These are phyloP conservation scores for Xylariaceae sp. DNA, from an alignment of 2,329 filamentous ascomycete species.

Conservation along the genomic window DNA sequence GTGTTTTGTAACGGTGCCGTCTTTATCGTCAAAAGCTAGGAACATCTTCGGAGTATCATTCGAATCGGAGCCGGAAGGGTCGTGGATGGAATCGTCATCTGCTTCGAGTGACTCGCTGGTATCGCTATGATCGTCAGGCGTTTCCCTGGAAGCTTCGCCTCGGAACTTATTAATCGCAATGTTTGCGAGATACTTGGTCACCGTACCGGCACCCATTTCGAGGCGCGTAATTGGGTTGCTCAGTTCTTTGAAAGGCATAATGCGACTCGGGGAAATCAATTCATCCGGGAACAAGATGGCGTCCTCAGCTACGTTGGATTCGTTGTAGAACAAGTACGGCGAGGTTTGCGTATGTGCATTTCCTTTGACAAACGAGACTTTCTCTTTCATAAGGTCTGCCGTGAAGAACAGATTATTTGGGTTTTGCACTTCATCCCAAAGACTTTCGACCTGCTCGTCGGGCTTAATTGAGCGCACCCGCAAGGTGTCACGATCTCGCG, in stretches of 20 bases:
- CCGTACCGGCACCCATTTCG: slow-evolving; percentile 20
- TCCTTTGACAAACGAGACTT: neutral
- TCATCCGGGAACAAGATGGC: slow-evolving; percentile 27
- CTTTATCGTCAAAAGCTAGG: slow-evolving; percentile 5
- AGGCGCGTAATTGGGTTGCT: slow-evolving; percentile 27
- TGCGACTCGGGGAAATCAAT: slow-evolving; percentile 16
- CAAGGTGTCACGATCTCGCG: slow-evolving; percentile 26
- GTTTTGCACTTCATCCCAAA: slow-evolving; percentile 28
- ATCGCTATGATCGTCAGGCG: slow-evolving; percentile 1
- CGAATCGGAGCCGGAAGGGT: neutral
- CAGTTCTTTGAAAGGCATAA: slow-evolving; percentile 30
- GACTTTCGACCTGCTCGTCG: slow-evolving; percentile 24
- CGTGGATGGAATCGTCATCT: neutral
- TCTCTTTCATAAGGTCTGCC: slow-evolving; percentile 14
- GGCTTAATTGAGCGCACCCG: slow-evolving; percentile 29
- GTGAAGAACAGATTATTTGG: slow-evolving; percentile 20
- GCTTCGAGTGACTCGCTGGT: slow-evolving; percentile 2
- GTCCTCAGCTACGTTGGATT: slow-evolving; percentile 31
- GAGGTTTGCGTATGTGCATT: neutral
- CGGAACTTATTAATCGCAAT: slow-evolving; percentile 4
- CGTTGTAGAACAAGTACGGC: slow-evolving; percentile 27
- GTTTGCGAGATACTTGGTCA: slow-evolving; percentile 18
- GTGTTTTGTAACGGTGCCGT: slow-evolving; percentile 11
- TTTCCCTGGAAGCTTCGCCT: neutral
- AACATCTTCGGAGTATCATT: neutral